Evolutionary conservation across 345 rosid genomes (phyloP).

Genomic region (Sisymbrium irio): DNA sequence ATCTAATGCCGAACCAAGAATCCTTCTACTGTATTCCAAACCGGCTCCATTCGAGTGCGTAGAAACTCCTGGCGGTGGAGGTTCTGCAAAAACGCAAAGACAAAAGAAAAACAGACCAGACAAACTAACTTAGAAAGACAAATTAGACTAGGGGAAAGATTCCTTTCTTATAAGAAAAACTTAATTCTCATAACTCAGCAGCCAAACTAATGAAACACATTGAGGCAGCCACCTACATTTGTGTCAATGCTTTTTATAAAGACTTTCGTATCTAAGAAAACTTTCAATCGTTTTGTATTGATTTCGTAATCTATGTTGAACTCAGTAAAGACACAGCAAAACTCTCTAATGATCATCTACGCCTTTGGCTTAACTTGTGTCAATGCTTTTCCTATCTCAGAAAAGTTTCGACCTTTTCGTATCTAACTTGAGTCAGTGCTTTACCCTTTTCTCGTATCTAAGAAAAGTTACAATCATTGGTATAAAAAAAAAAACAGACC

Average conservation of each 20-base stretch:
- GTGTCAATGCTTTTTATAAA: neutral
- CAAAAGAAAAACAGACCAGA: neutral
- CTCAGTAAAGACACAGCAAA: too few relatives aligned
- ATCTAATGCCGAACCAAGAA: conserved; percentile 57
- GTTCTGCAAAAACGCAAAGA: conserved; percentile 35
- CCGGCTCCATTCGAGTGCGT: conserved; percentile 46
- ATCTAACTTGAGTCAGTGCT: too few relatives aligned
- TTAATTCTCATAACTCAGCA: neutral
- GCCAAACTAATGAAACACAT: neutral
- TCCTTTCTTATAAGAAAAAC: neutral
- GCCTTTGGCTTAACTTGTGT: too few relatives aligned
- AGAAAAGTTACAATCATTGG: too few relatives aligned
- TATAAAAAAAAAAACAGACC: too few relatives aligned
- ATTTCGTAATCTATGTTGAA: too few relatives aligned
- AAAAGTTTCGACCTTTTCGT: too few relatives aligned
- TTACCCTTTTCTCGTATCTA: too few relatives aligned
- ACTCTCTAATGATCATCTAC: too few relatives aligned
- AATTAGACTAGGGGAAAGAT: neutral
- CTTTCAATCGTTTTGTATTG: neutral
- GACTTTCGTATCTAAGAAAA: neutral
- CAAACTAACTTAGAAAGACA: neutral
- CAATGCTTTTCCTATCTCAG: too few relatives aligned
- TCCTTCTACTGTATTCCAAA: conserved; percentile 64
- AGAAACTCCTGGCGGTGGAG: conserved; percentile 55
- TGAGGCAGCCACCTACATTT: neutral